These are phyloP conservation scores for Cercis canadensis DNA, from an alignment of 306 rosid species.

Conservation along the genomic window DNA sequence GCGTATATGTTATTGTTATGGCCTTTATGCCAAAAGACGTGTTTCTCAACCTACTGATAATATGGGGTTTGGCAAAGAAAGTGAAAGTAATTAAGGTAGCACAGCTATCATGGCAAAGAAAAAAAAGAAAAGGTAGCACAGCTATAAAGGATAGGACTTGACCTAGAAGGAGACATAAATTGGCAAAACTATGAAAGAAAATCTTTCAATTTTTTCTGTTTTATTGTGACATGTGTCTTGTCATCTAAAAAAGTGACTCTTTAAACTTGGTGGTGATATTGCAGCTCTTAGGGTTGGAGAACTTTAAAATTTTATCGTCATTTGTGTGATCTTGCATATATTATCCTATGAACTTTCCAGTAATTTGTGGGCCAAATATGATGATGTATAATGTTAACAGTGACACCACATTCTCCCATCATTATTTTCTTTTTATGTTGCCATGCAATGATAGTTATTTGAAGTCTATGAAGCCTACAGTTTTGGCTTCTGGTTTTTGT, in stretches of 20 bases:
- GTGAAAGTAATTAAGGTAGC: not conserved
- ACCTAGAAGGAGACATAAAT: not conserved
- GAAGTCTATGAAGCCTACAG: not conserved
- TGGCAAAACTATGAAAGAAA: not conserved
- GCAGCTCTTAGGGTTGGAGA: slow-evolving; percentile 20
- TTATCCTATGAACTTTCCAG: slow-evolving; percentile 11
- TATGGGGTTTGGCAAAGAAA: slow-evolving; percentile 17
- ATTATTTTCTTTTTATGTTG: slow-evolving; percentile 7
- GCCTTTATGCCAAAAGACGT: not conserved
- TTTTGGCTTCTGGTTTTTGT: too few species aligned
- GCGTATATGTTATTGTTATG: not conserved
- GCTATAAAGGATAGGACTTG: too few species aligned
- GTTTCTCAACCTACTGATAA: not conserved
- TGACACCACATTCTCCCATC: not conserved
- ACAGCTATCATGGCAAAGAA: not conserved
- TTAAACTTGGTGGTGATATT: slow-evolving; percentile 24
- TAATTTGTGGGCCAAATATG: not conserved
- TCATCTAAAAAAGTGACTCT: slow-evolving; percentile 1
- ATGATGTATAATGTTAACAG: slow-evolving; percentile 10
- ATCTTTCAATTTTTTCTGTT: not conserved
- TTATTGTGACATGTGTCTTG: slow-evolving; percentile 18
- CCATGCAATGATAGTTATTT: not conserved
- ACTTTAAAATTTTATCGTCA: not conserved
- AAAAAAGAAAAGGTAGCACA: not conserved
- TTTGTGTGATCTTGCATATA: slow-evolving; percentile 11